Evolutionary conservation across 2,329 filamentous ascomycete species (phyloP).

Genomic region (Fusarium mexicanum): DNA sequence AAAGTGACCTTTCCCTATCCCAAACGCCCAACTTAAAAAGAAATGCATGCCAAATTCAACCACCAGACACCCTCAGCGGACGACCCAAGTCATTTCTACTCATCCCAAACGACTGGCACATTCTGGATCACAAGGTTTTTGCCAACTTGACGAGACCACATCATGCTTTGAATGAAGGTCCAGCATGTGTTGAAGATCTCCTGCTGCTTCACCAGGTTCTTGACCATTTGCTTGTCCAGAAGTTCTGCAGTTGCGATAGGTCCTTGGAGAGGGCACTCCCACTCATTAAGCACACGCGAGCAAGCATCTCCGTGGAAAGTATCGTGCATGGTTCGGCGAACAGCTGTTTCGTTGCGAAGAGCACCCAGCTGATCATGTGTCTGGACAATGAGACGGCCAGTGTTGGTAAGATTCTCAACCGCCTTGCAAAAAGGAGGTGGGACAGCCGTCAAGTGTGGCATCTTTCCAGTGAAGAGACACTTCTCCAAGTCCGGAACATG

Average conservation of each 20-base stretch:
- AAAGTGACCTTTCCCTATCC: neutral
- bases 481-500: neutral
- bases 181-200: constrained; percentile 11
- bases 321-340: neutral
- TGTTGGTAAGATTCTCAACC: constrained; percentile 1
- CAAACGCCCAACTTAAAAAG: neutral
- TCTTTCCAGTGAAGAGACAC: neutral
- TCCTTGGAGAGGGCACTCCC: constrained; percentile 15
- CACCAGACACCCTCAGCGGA: neutral
- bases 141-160: neutral
- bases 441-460: neutral
- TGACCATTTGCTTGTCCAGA: neutral
- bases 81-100: neutral
- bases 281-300: constrained; percentile 26
- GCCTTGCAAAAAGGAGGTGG: neutral
- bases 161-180: neutral
- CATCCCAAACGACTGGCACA: neutral
- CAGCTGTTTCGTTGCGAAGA: neutral
- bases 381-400: constrained; percentile 7
- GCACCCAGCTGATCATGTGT: neutral
- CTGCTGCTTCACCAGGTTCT: neutral
- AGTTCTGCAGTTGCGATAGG: constrained; percentile 1
- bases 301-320: constrained; percentile 15
- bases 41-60: neutral
- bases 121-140: neutral